These are phyloP conservation scores for Penicillium hordei DNA, from an alignment of 2,329 filamentous ascomycete species.

Conservation along the genomic window DNA sequence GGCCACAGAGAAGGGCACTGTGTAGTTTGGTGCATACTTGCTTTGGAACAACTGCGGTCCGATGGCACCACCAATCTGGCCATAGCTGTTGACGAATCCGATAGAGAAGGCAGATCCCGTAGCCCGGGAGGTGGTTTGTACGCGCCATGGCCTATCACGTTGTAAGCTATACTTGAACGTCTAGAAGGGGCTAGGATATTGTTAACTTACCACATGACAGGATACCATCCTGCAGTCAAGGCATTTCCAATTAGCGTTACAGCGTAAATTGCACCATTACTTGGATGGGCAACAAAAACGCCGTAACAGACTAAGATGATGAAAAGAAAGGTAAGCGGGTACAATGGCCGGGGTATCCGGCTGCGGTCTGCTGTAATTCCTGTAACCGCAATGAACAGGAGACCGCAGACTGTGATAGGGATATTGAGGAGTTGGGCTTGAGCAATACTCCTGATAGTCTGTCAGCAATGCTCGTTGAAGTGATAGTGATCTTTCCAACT, in stretches of 20 bases:
- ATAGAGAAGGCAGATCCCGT: conserved; percentile 54
- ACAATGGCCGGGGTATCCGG: conserved; percentile 45
- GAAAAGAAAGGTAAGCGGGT: conserved; percentile 46
- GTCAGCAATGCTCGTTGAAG: not conserved
- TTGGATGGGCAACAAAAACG: conserved; percentile 49
- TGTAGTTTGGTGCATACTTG: conserved; percentile 50
- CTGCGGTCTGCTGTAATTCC: conserved; percentile 48
- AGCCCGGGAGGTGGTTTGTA: conserved; percentile 48
- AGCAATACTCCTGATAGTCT: conserved; percentile 42
- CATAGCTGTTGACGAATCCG: conserved; percentile 53
- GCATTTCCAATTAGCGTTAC: conserved; percentile 49
- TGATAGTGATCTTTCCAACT: not conserved
- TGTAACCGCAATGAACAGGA: conserved; percentile 46
- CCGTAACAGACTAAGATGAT: conserved; percentile 49
- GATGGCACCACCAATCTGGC: conserved; percentile 52
- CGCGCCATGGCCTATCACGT: conserved; percentile 47
- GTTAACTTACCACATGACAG: conserved; percentile 46
- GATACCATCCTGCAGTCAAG: conserved; percentile 47
- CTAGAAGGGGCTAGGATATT: too few species aligned
- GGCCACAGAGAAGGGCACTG: conserved; percentile 45
- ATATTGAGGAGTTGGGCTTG: conserved; percentile 52
- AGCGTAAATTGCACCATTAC: conserved; percentile 49
- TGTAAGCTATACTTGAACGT: not conserved
- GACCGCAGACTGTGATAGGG: conserved; percentile 45
- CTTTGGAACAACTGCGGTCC: conserved; percentile 50